Base-by-base conservation (phyloP, 2,329 filamentous ascomycete species). In the Penicillium sp. region DNA sequence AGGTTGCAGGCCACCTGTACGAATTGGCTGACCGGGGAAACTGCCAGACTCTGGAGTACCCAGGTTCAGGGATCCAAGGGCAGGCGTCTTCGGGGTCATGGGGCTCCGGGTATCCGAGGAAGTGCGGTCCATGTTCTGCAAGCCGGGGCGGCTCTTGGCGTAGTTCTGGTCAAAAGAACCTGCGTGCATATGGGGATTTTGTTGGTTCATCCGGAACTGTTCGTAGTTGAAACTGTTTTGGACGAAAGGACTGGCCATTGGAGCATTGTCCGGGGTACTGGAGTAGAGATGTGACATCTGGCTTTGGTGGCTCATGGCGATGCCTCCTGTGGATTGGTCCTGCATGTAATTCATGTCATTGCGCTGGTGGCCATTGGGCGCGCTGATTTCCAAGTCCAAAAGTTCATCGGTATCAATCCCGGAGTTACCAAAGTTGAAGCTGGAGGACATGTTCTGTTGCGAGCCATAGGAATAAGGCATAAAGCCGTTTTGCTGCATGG, bases 381-480 rank as follows among this genome's bases (percentile, higher is more conserved):
- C 75, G 57, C 69, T 77, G 47, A 79, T 75, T 53, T 80, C 76
- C 44, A 78, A 63, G 63, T 96, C 93, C 47, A 93, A 82, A 47
- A 98, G 81, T 71, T 97, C 93, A 62, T 97, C 93, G 63, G 96
- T 93, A 60, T 86, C 88, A 63, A 96, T 93, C 41, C 89, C 84
- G 11, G 90, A 89, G 59, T 88, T 89, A 57, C 89, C 89, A 65
- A 87, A 87, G 46, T 89, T 88, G 78, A 92, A 96, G 72, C 85
- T 88, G 56, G 86, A 87, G 31, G 84, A 82, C 63, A 87, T 80
- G 70, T 84, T 88, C 68, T 88, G 86, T 66, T 82, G 82, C 55
- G 84, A 83, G 53, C 82, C 81, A 65, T 86, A 90, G 1, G 84
- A 82, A 37, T 83, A 80, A 22, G 84, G 72, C 75, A 79, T 76